These are phyloP conservation scores for Baorangia bicolor DNA, from an alignment of 768 basidiomycete genomes.

Conservation along the genomic window DNA sequence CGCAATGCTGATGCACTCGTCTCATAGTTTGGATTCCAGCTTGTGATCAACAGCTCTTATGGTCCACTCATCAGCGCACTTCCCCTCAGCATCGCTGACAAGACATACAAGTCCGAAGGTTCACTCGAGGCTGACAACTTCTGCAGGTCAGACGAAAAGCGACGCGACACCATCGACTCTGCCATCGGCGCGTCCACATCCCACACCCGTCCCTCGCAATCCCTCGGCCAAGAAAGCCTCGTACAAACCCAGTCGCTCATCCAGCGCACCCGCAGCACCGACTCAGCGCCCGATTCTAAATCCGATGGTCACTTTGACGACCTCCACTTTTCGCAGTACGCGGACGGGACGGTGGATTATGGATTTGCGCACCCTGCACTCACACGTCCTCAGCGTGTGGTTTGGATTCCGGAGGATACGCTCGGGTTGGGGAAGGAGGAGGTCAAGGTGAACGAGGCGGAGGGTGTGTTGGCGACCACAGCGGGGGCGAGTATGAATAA, in stretches of 20 bases:
- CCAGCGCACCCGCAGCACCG: not conserved
- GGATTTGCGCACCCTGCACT: constrained; percentile 90
- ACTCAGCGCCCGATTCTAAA: constrained; percentile 5
- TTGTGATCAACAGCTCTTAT: constrained; percentile 76
- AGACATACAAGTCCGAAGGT: constrained; percentile 43
- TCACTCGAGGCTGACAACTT: not conserved
- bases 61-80: constrained; percentile 72
- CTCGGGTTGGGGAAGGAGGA: constrained; percentile 56
- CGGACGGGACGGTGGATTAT: constrained; percentile 40
- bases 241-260: not conserved
- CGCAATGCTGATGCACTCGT: not conserved
- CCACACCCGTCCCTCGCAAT: not conserved
- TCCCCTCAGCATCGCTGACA: constrained; percentile 77
- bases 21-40: constrained; percentile 60
- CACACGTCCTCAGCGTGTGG: constrained; percentile 64
- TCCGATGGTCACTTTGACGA: constrained; percentile 14
- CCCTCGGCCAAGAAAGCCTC: not conserved
- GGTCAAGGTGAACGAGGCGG: constrained; percentile 50
- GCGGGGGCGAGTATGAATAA: constrained; percentile 57
- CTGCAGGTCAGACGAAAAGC: constrained; percentile 16
- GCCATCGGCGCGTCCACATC: constrained; percentile 5
- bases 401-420: constrained; percentile 84
- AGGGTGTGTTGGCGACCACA: constrained; percentile 50
- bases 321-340: constrained; percentile 23
- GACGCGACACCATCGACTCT: constrained; percentile 13